Evolutionary conservation across 2,329 filamentous ascomycete genomes (phyloP), one percentile per base, ranked within the genome.

Genomic region (Teratosphaeria zuluensis): DNA sequence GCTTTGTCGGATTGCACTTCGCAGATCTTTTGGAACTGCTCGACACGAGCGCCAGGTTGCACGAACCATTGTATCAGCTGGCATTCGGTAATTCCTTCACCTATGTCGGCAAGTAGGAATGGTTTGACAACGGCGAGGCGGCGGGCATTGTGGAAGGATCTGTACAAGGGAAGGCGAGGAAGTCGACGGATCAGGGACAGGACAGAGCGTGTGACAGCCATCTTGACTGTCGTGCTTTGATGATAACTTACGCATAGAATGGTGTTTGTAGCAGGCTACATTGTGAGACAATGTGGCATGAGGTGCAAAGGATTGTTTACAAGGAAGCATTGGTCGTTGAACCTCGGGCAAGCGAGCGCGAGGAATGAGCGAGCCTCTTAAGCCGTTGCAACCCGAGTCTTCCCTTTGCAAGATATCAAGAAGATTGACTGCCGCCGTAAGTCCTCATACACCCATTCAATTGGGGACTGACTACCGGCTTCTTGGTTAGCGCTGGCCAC

Each of bases 21-120:
- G 76, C 94, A 99, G 53, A 99, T 82, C 61, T 92, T 94, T 67
- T 95, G 94, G 82, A 96, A 99, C 78, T 99, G 92, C 77, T 99
- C 92, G 67, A 99, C 92, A 59, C 89, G 86, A 38, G 94, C 94
- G 59, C 92, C 92, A 55, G 95, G 91, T 76, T 96, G 88, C 65
- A 99, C 92, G 73, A 97, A 99, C 94, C 94, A 99, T 78, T 99
- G 94, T 69, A 97, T 97, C 69, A 99, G 90, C 75, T 99, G 94
- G 71, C 94, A 96, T 77, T 99, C 94, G 72, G 94, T 92, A 69
- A 97, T 99, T 58, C 94, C 94, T 80, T 95, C 90, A 55, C 90
- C 90, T 74, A 95, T 94, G 70, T 95, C 90, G 62, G 90, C 89
- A 60, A 95, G 76, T 48, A 92, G 69, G 60, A 94, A 91, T 1